Evolutionary conservation across 1,284 basidiomycete genomes (phyloP), one percentile per base, ranked within the genome.

Genomic region (Meira nashicola): DNA sequence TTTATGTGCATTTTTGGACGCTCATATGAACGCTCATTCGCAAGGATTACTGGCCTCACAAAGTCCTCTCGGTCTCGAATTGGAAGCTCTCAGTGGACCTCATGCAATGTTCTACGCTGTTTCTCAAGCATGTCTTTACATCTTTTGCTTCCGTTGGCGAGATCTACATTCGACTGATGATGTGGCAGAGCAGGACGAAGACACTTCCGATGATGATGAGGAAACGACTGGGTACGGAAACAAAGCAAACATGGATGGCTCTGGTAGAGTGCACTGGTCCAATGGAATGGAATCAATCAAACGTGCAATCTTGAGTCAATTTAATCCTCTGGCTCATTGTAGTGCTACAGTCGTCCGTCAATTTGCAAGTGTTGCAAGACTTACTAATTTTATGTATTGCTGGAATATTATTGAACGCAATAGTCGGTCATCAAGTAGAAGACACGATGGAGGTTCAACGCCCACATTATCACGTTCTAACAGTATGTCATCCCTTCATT

Each of bases 81-180:
- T 17, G 12, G 17, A 48, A 7, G 39, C 17, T n/a, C 58, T 66
- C 0, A 62, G 67, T 53, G 57, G 62, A 11, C 62, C 68, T 12
- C 74, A 78, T 55, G 58, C 72, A n/a, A 63, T 76, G n/a, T 97
- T 96, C 78, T 98, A 97, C 78, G 92, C 94, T 5, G 88, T 96
- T 37, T 82, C 87, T 0, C 95, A 98, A 77, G 89, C 93, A 0
- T 85, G 92, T 6, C 95, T 99, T 79, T 84, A 98, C 71, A 92
- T 98, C 65, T 99, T 98, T 79, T 98, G 95, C 79, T 99, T 98
- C 82, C 83, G 94, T 17, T 98, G 93, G 94, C 82, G 90, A 63
- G 92, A 93, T 70, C 81, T 97, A 39, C 37, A 53, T 17, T 39
- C 38, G 12, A 23, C 39, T 12, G 37, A 19, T 21, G 63, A 65